Evolutionary conservation across 768 basidiomycete species (phyloP).

Genomic region (Lactarius sp.): DNA sequence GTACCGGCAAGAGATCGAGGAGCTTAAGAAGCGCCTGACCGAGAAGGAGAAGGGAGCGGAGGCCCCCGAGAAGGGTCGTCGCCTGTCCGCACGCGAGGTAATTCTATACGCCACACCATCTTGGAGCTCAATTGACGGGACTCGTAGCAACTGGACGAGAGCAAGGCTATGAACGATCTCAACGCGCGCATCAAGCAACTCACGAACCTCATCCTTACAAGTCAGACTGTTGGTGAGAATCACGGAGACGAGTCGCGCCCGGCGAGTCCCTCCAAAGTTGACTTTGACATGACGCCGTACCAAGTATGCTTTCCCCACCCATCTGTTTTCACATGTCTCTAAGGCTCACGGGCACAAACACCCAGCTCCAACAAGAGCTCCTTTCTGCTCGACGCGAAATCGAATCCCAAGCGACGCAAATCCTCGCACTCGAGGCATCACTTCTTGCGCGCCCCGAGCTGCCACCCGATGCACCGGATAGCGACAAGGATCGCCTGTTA

Average conservation of each 20-base stretch:
- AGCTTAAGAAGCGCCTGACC: slow-evolving; percentile 66
- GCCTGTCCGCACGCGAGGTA: slow-evolving; percentile 46
- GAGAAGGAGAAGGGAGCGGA: slow-evolving; percentile 58
- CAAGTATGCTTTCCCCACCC: slow-evolving; percentile 45
- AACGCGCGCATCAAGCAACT: slow-evolving; percentile 76
- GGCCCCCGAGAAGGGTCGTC: slow-evolving; percentile 41
- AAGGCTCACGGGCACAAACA: background rate
- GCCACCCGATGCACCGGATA: slow-evolving; percentile 58
- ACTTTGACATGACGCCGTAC: slow-evolving; percentile 86
- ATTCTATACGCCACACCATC: background rate
- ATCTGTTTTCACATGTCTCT: background rate
- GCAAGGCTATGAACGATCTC: slow-evolving; percentile 78
- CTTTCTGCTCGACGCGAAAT: slow-evolving; percentile 71
- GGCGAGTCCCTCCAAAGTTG: slow-evolving; percentile 79
- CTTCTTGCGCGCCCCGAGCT: slow-evolving; percentile 66
- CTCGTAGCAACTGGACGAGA: slow-evolving; percentile 74
- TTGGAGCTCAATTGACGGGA: slow-evolving; percentile 9
- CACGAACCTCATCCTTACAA: slow-evolving; percentile 81
- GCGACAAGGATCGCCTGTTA: slow-evolving; percentile 71
- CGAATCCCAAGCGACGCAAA: slow-evolving; percentile 76
- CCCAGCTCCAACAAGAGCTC: slow-evolving; percentile 84
- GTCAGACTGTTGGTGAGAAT: slow-evolving; percentile 69
- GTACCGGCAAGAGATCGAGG: slow-evolving; percentile 92
- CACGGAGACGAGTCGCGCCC: slow-evolving; percentile 71
- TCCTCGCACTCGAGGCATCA: slow-evolving; percentile 76